Evolutionary conservation across 345 rosid genomes (phyloP), one percentile per base, ranked within the genome.

Genomic region (Passiflora organensis): DNA sequence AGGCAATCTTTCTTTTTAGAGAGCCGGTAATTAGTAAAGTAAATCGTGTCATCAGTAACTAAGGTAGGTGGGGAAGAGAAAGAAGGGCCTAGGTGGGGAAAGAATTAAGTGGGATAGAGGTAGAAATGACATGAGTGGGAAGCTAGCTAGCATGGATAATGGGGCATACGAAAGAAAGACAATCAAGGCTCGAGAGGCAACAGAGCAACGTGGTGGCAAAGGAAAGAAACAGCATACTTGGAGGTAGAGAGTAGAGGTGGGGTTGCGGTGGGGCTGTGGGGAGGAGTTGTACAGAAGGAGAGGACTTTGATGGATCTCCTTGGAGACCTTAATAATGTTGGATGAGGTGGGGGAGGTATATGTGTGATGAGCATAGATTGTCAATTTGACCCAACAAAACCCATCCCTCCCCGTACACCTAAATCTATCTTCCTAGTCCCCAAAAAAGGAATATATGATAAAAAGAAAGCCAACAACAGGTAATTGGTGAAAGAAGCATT

Each of bases 191-290:
- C 18, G 17, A 22, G 23, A 32, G 54, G 52, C 42, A 49, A 37
- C 62, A 56, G 48, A 48, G 44, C 67, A 69, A 76, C 72, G 72
- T 68, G 70, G 65, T 65, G 69, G 72, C 55, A 43, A 72, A 72
- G 72, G 55, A 65, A 76, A 68, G 65, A 55, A 39, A 46, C 10
- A 48, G 28, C 59, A 63, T 44, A 32, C 53, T 32, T 50, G 47
- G 48, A 23, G 41, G 56, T 37, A 36, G 16, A 13, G 17, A 6
- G 43, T 11, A 6, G 39, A 34, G 18, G 53, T 14, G 53, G 11
- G 54, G 19, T n/a, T n/a, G n/a, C n/a, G 6, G 55, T 18, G 0
- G 44, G 18, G 42, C 10, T 18, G 60, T 32, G 43, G 37, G 23
- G 49, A 48, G 18, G 43, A 32, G 38, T 17, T 50, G 58, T 52